Evolutionary conservation across 495 filamentous ascomycete genomes (phyloP).

Genomic region (Beverwykella pulmonaria): DNA sequence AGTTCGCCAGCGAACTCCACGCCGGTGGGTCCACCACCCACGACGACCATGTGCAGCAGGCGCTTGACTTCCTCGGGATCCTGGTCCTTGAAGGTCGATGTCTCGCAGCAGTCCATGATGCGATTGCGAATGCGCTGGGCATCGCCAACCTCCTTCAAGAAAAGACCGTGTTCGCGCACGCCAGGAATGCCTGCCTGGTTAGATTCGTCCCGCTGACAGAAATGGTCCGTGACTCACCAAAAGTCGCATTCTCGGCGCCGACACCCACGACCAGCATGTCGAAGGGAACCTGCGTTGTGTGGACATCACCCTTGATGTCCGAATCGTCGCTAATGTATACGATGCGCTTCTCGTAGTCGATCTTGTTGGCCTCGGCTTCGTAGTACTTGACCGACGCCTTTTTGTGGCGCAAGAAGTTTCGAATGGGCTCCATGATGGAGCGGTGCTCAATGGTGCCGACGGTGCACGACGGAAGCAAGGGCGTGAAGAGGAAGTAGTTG

Average conservation of each 20-base stretch:
- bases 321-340: constrained; percentile 89
- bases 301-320: constrained; percentile 82
- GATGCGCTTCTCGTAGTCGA: constrained; percentile 88
- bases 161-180: constrained; percentile 93
- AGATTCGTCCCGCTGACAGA: neutral
- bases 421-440: constrained; percentile 98
- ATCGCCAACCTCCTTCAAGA: constrained; percentile 96
- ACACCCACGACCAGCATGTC: constrained; percentile 98
- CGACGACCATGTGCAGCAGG: constrained; percentile 98
- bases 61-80: constrained; percentile 85
- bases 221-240: constrained; percentile 60
- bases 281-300: constrained; percentile 87
- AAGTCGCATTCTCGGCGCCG: constrained; percentile 97
- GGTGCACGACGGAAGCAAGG: constrained; percentile 93
- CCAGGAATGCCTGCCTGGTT: constrained; percentile 72
- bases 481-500: constrained; percentile 99
- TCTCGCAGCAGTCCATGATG: constrained; percentile 99
- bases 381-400: constrained; percentile 90
- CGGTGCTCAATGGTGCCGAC: constrained; percentile 97
- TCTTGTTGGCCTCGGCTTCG: constrained; percentile 96
- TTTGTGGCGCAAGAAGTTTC: constrained; percentile 92
- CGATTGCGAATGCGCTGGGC: constrained; percentile 94
- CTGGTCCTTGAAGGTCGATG: constrained; percentile 97
- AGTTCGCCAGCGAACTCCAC: constrained; percentile 98
- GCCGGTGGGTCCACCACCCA: constrained; percentile 95